A percentile compares a stretch with the other conserved stretches of the same genome.
phyloP scores from a whole-genome alignment of 768 basidiomycete genomes.

The Suillus brevipes region DNA sequence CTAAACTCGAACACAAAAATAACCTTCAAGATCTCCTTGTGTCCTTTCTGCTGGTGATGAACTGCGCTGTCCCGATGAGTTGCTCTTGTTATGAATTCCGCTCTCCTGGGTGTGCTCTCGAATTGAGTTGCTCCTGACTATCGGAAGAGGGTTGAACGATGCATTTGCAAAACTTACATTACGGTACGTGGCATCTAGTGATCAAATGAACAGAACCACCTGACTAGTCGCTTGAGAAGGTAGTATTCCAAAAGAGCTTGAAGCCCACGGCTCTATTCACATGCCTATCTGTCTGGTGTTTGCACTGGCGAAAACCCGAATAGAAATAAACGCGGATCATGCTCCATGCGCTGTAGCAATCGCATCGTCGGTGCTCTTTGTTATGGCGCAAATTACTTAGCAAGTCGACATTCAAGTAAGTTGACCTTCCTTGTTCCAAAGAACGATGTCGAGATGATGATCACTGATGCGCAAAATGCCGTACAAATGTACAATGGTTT shows the following conservation, averaged over 20 bases:
- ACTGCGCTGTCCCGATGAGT: not conserved
- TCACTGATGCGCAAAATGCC: not conserved
- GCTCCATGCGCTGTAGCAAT: not conserved
- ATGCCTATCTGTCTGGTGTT: not conserved
- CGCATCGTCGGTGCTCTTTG: not conserved
- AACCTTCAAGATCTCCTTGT: not conserved
- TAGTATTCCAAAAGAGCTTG: not conserved
- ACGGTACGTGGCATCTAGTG: too few species aligned
- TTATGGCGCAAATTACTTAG: not conserved
- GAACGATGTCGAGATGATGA: not conserved
- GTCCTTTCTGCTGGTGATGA: too few species aligned
- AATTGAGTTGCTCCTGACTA: not conserved
- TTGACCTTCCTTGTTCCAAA: not conserved
- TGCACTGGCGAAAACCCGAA: not conserved
- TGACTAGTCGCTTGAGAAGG: constrained; percentile 1
- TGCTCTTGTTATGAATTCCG: not conserved
- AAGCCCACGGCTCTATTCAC: not conserved
- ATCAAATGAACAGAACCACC: not conserved
- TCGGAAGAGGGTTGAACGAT: too few species aligned
- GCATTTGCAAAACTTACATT: too few species aligned
- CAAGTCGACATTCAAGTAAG: not conserved
- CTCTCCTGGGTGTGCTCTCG: constrained; percentile 29
- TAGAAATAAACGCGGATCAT: not conserved
- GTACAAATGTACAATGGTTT: not conserved
- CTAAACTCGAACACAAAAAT: not conserved